Percentiles rank a stretch among this genome's conserved stretches.
Conservation (phyloP, 1,284 basidiomycete genomes). For the Sanguinoderma infundibulare region DNA sequence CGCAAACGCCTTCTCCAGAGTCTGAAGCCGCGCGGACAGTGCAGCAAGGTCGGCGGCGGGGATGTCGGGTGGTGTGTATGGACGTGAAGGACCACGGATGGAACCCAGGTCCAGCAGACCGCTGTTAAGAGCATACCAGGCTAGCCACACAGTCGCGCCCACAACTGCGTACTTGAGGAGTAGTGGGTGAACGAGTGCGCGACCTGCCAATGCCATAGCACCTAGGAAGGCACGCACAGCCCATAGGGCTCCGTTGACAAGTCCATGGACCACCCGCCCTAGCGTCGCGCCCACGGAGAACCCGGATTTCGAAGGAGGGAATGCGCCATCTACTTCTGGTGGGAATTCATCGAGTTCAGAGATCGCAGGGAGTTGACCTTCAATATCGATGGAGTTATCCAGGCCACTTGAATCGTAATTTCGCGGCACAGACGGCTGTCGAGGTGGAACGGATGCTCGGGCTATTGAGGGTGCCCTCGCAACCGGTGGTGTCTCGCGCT, state of each 20-base stretch:
- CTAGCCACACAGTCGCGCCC: slow-evolving; percentile 44
- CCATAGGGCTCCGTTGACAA: slow-evolving; percentile 32
- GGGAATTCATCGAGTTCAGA: slow-evolving; percentile 53
- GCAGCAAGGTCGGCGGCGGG: slow-evolving; percentile 75
- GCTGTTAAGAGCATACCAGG: slow-evolving; percentile 43
- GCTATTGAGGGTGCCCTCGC: slow-evolving; percentile 34
- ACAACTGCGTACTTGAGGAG: slow-evolving; percentile 49
- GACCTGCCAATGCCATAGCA: slow-evolving; percentile 38
- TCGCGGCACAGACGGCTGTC: slow-evolving; percentile 31
- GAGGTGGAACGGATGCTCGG: slow-evolving; percentile 41
- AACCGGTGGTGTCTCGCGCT: slow-evolving; percentile 22
- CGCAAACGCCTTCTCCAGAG: slow-evolving; percentile 66
- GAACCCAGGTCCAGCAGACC: slow-evolving; percentile 45
- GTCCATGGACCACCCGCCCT: slow-evolving; percentile 47
- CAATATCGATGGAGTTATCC: slow-evolving; percentile 46
- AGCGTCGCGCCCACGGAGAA: slow-evolving; percentile 54
- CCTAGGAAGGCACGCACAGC: slow-evolving; percentile 31
- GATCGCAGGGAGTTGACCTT: slow-evolving; percentile 60
- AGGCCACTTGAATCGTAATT: slow-evolving; percentile 36
- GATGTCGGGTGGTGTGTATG: slow-evolving; percentile 51
- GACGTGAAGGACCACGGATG: slow-evolving; percentile 36
- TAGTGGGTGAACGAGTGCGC: slow-evolving; percentile 49
- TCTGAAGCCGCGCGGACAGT: slow-evolving; percentile 66
- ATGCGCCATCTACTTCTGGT: slow-evolving; percentile 36
- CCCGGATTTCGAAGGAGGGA: slow-evolving; percentile 27